Evolutionary conservation across 1,284 basidiomycete genomes (phyloP).

Genomic region (Malassezia japonica): DNA sequence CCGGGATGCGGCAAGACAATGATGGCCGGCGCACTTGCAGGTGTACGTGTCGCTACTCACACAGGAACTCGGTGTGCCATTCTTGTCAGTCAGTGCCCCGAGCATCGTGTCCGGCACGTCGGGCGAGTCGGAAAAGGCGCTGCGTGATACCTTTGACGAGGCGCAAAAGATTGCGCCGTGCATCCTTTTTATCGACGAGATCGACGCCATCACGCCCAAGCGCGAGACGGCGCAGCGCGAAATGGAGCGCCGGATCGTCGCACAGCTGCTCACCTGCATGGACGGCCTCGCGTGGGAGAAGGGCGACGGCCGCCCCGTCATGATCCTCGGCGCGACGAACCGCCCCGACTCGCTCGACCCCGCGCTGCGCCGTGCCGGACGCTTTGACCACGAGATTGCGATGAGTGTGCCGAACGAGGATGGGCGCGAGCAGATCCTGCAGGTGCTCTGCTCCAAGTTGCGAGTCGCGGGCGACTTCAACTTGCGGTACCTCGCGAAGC

Average conservation of each 20-base stretch:
- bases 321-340: constrained; percentile 93
- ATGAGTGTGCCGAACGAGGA: constrained; percentile 90
- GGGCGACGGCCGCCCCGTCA: constrained; percentile 56
- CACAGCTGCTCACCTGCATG: constrained; percentile 93
- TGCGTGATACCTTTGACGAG: constrained; percentile 82
- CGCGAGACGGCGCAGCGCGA: constrained; percentile 81
- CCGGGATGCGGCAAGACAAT: constrained; percentile 84
- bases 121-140: constrained; percentile 89
- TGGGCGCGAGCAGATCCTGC: constrained; percentile 57
- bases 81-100: constrained; percentile 85
- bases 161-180: constrained; percentile 39
- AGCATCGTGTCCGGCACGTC: constrained; percentile 95
- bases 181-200: constrained; percentile 62
- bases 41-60: constrained; percentile 55
- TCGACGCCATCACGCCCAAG: constrained; percentile 95
- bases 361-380: constrained; percentile 78
- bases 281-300: constrained; percentile 90
- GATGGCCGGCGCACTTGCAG: constrained; percentile 62
- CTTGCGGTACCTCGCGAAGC: constrained; percentile 70
- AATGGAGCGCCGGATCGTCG: constrained; percentile 95
- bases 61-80: constrained; percentile 61
- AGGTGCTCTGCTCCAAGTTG: constrained; percentile 36
- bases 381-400: constrained; percentile 94
- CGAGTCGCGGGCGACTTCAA: constrained; percentile 65
- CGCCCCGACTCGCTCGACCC: constrained; percentile 88